phyloP scores from a whole-genome alignment of 768 basidiomycete genomes.

The Leucocoprinus birnbaumii region DNA sequence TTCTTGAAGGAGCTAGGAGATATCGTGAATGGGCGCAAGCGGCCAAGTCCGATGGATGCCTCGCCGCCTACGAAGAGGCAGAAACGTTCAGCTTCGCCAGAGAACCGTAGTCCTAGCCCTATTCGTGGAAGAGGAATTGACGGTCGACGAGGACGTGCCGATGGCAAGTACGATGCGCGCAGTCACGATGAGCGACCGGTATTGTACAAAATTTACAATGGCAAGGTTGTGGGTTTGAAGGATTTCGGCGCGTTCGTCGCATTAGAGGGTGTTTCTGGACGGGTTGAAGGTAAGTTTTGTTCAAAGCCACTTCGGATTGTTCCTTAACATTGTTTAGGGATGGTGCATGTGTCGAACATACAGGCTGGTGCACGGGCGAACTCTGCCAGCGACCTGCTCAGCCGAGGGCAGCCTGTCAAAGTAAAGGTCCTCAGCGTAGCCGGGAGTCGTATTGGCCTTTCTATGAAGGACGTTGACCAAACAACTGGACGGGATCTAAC shows the following conservation, averaged over 20 bases:
- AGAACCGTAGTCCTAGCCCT: constrained; percentile 58
- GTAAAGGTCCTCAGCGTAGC: constrained; percentile 97
- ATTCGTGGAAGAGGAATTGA: constrained; percentile 50
- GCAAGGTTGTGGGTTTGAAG: constrained; percentile 79
- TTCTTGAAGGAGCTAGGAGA: constrained; percentile 89
- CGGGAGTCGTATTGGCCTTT: constrained; percentile 76
- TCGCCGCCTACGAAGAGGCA: constrained; percentile 60
- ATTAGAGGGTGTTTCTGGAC: constrained; percentile 81
- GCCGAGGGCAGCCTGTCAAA: constrained; percentile 82
- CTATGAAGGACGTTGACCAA: constrained; percentile 99
- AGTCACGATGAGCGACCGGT: constrained; percentile 78
- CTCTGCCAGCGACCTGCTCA: constrained; percentile 83
- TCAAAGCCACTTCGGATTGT: neutral
- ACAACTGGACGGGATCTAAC: constrained; percentile 85
- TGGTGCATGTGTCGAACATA: constrained; percentile 96
- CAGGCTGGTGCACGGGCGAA: constrained; percentile 83
- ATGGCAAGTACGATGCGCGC: constrained; percentile 32
- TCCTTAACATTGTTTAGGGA: constrained; percentile 49
- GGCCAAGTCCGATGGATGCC: constrained; percentile 13
- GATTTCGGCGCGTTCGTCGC: constrained; percentile 96
- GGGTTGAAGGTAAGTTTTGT: constrained; percentile 75
- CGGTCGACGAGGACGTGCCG: constrained; percentile 35
- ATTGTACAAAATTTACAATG: constrained; percentile 92
- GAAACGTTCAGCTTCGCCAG: constrained; percentile 49
- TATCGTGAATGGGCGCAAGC: constrained; percentile 76